Base-by-base conservation (phyloP, 2,329 filamentous ascomycete genomes). In the Fusarium neocosmosporiellum region DNA sequence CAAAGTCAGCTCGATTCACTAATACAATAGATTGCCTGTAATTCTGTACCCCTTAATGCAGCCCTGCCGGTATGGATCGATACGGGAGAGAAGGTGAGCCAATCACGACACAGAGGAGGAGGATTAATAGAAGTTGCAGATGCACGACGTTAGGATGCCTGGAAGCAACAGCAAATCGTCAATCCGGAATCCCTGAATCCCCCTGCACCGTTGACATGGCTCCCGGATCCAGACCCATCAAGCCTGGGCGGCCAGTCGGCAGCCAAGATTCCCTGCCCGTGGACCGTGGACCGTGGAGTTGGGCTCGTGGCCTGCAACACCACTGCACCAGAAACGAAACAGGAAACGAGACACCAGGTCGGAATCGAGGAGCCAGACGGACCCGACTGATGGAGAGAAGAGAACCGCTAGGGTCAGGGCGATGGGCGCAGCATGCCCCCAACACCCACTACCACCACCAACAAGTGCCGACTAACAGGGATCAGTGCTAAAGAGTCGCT, bases 391-490 rank as follows among this genome's bases (percentile, higher is more conserved):
- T 46, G 27, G 34, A 29, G 37, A n/a, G 54, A 63, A 53, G 66
- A 60, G 70, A 65, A 24, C 29, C 50, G 66, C 66, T 37, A 73
- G 64, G 60, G 69, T 59, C 70, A 63, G 70, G 72, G 68, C 72
- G 59, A 55, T 72, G 63, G 74, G 66, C 70, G 74, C 74, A 76
- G 74, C 64, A 67, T 71, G 67, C 57, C 63, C 31, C 31, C 41
- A 27, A 61, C 65, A 71, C 69, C 41, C 69, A 71, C 41, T 43
- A 58, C 65, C 59, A 67, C 58, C 39, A 54, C 41, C 69, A 61
- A 24, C 71, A 77, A 71, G 71, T 76, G 71, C 74, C 73, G 74
- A 72, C 59, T 37, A 66, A 55, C 74, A 69, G 69, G 73, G 73
- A 60, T 72, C 46, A 60, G 41, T 33, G 73, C 66, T 67, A 66